Evolutionary conservation across 2,329 filamentous ascomycete genomes (phyloP).

Genomic region (Penicillium sp.): DNA sequence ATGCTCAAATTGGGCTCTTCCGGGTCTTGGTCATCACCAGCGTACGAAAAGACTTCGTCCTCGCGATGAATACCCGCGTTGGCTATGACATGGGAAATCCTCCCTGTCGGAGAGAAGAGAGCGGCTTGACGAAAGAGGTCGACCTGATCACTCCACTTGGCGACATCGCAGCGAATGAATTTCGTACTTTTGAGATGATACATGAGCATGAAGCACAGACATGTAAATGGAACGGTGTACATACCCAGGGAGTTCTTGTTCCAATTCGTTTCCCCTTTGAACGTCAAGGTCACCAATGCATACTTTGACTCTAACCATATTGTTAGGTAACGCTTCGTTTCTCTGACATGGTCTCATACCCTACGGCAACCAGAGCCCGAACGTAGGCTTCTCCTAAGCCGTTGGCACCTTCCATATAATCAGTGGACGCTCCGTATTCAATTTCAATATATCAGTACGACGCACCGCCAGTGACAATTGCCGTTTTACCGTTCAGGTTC

Average conservation of each 20-base stretch:
- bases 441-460: background rate
- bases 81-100: conserved; percentile 32
- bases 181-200: conserved; percentile 9
- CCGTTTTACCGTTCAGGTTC: conserved; percentile 29
- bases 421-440: too few relatives aligned
- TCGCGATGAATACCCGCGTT: conserved; percentile 32
- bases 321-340: background rate
- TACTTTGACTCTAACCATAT: conserved; percentile 4
- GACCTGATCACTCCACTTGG: conserved; percentile 33
- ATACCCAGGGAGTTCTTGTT: conserved; percentile 21
- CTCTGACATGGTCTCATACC: conserved; percentile 2
- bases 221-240: background rate
- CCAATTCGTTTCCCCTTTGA: conserved; percentile 19
- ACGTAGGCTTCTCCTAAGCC: conserved; percentile 34
- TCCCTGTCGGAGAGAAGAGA: conserved; percentile 24
- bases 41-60: conserved; percentile 29
- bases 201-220: background rate
- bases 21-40: conserved; percentile 19
- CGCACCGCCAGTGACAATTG: conserved; percentile 26
- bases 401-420: conserved; percentile 25
- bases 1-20: background rate
- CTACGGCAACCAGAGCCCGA: conserved; percentile 25
- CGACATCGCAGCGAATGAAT: conserved; percentile 32
- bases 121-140: conserved; percentile 27
- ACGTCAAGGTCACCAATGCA: conserved; percentile 23